These are phyloP conservation scores for Taiozyma sp. DNA, from an alignment of 1,139 yeast genomes.

Conservation along the genomic window DNA sequence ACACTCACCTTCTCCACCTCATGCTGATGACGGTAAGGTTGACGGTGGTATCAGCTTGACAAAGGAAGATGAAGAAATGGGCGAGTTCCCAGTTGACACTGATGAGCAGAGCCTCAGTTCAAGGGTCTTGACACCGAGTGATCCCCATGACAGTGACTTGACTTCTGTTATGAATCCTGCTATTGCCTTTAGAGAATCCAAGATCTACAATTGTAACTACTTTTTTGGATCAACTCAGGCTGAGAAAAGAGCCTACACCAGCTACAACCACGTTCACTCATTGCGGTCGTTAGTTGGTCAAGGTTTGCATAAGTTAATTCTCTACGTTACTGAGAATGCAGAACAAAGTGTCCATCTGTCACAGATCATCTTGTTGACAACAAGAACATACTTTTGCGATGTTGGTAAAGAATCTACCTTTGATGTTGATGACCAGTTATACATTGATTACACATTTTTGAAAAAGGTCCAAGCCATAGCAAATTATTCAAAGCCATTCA, in stretches of 20 bases:
- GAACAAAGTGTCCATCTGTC: conserved; percentile 68
- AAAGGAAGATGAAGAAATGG: conserved; percentile 1
- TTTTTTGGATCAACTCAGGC: conserved; percentile 34
- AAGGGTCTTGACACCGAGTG: conserved; percentile 23
- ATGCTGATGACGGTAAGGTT: conserved; percentile 17
- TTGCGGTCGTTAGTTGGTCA: conserved; percentile 60
- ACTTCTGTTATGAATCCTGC: conserved; percentile 24
- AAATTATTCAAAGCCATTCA: conserved; percentile 62
- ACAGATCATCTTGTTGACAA: conserved; percentile 57
- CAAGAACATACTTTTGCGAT: conserved; percentile 80
- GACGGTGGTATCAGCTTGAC: neutral
- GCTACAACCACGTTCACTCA: conserved; percentile 57
- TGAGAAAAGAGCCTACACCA: conserved; percentile 45
- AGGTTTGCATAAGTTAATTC: conserved; percentile 55
- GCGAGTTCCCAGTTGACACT: neutral
- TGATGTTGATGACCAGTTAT: conserved; percentile 44
- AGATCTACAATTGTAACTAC: conserved; percentile 53
- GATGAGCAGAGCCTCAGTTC: conserved; percentile 23
- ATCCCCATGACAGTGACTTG: conserved; percentile 24
- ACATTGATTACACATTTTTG: conserved; percentile 40
- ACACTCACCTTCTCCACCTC: conserved; percentile 30
- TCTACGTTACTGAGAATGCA: conserved; percentile 42
- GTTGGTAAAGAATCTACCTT: conserved; percentile 71
- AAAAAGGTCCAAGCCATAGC: conserved; percentile 41
- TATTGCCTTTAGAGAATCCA: conserved; percentile 52